A percentile compares a stretch with the other conserved stretches of the same genome.
phyloP scores from a whole-genome alignment of 2,329 filamentous ascomycete genomes.

The Graphilbum fragrans region DNA sequence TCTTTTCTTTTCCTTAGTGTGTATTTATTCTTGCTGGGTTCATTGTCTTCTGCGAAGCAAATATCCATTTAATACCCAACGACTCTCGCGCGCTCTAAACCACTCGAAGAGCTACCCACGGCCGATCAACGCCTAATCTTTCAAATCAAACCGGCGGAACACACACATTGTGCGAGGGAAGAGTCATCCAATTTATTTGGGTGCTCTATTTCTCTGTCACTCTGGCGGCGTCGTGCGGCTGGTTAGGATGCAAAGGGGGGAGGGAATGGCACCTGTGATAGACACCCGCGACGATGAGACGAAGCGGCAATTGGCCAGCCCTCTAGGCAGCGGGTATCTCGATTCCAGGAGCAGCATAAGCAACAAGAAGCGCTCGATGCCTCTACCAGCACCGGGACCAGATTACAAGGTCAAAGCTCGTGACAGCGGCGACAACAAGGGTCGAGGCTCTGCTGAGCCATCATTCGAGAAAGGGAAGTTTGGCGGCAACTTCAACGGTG shows the following conservation, averaged over 20 bases:
- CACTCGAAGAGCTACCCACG: conserved; percentile 3
- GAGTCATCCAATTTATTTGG: conserved; percentile 5
- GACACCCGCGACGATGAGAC: conserved; percentile 5
- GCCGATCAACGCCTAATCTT: neutral
- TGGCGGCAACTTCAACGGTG: too few species aligned
- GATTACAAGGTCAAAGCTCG: too few species aligned
- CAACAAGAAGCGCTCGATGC: too few species aligned
- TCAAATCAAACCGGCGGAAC: conserved; percentile 11
- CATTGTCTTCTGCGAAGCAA: too few species aligned
- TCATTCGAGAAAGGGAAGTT: too few species aligned
- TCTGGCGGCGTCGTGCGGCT: conserved; percentile 9
- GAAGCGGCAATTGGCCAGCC: neutral
- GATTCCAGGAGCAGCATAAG: neutral
- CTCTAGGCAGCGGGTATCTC: neutral
- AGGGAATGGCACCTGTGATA: conserved; percentile 17
- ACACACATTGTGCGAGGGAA: conserved; percentile 2
- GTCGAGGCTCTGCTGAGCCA: too few species aligned
- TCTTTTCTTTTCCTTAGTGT: conserved; percentile 8
- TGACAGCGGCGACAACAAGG: too few species aligned
- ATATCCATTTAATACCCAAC: too few species aligned
- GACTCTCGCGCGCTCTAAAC: too few species aligned
- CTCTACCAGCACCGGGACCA: too few species aligned
- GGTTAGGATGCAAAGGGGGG: conserved; percentile 13
- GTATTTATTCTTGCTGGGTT: neutral
- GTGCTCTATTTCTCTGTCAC: conserved; percentile 4